Evolutionary conservation across 768 basidiomycete species (phyloP).

Genomic region (Pleurotus giganteus): DNA sequence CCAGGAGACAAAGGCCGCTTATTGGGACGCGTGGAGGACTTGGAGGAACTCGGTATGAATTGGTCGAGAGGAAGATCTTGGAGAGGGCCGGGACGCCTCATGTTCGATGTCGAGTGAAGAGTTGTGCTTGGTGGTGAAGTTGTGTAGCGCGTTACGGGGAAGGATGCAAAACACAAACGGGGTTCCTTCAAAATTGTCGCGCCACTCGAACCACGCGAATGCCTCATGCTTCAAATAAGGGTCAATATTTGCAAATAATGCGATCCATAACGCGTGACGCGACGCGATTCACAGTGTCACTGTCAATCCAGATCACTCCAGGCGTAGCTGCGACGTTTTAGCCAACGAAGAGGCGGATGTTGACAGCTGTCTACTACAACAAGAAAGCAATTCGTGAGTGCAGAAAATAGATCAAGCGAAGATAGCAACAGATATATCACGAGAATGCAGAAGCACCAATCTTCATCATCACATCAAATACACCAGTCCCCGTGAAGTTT

Average conservation of each 20-base stretch:
- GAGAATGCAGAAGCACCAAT: conserved; percentile 19
- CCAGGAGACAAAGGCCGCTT: conserved; percentile 68
- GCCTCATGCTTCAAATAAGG: conserved; percentile 7
- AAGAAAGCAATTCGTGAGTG: conserved; percentile 1
- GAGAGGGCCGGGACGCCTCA: conserved; percentile 52
- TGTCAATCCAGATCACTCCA: conserved; percentile 6
- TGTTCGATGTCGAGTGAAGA: conserved; percentile 13
- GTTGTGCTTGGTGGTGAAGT: neutral
- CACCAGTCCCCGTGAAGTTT: conserved; percentile 89
- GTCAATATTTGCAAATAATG: conserved; percentile 1
- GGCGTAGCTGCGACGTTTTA: no score
- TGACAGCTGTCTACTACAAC: neutral
- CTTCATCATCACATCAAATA: conserved; percentile 83
- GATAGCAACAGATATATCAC: neutral
- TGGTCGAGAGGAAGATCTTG: conserved; percentile 58
- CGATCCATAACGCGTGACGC: conserved; percentile 7
- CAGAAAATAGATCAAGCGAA: conserved; percentile 2
- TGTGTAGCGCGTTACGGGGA: neutral
- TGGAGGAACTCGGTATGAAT: conserved; percentile 40
- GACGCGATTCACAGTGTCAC: conserved; percentile 6
- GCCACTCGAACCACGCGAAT: conserved; percentile 5
- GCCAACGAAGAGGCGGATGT: neutral
- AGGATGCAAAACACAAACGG: neutral
- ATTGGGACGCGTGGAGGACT: conserved; percentile 28
- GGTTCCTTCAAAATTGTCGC: conserved; percentile 1